Conservation (phyloP, 371 early-diverging fungal genomes). For the Circinella umbellata region DNA sequence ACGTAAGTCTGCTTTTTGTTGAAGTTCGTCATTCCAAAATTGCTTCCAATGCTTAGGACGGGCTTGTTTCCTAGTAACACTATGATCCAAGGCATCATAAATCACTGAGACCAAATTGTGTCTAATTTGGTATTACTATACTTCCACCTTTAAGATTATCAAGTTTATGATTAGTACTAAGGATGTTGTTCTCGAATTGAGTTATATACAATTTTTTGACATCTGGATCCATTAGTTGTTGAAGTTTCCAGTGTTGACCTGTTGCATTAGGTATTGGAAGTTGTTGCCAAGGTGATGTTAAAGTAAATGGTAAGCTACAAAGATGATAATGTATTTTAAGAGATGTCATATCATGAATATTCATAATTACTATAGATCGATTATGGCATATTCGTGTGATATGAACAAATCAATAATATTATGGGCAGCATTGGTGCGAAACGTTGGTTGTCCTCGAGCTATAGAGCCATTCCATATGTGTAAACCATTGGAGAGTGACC, state of each 20-base stretch:
- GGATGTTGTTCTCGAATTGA: not conserved
- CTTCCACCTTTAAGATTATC: not conserved
- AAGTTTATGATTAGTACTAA: not conserved
- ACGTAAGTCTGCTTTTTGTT: not conserved
- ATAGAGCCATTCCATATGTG: conserved; percentile 4
- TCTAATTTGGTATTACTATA: not conserved
- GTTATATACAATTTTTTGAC: not conserved
- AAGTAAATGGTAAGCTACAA: not conserved
- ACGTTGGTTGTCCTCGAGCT: conserved; percentile 4
- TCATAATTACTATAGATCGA: not conserved
- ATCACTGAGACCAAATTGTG: not conserved
- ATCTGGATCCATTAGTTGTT: not conserved
- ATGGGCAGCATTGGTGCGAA: not conserved
- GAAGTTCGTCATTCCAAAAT: conserved; percentile 17
- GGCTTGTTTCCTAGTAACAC: not conserved
- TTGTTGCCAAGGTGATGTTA: not conserved
- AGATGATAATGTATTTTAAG: conserved; percentile 11
- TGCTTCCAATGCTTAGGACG: conserved; percentile 7
- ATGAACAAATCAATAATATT: conserved; percentile 21
- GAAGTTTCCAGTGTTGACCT: conserved; percentile 9
- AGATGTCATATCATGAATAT: not conserved
- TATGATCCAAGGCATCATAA: conserved; percentile 9
- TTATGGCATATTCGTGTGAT: not conserved
- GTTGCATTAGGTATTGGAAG: conserved; percentile 5
- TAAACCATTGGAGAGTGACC: not conserved